These are phyloP conservation scores for Saturnispora silvae DNA, from an alignment of 805 yeast genomes.

Conservation along the genomic window DNA sequence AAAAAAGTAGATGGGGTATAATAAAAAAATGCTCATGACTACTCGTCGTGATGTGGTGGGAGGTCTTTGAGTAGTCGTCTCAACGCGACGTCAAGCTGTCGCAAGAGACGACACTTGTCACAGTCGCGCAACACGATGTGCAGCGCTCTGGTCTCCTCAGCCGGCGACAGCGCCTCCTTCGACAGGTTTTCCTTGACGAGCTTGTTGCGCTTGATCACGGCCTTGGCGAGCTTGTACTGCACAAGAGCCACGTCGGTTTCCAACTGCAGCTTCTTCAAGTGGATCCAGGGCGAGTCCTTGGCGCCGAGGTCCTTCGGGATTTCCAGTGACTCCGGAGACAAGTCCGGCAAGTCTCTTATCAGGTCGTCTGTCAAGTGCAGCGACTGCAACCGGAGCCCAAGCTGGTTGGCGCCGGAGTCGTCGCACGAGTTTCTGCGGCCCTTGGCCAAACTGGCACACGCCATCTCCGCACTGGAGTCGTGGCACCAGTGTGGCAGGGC, in stretches of 20 bases:
- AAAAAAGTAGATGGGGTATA: too few relatives aligned
- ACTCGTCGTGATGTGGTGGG: too few relatives aligned
- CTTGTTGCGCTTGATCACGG: conserved; percentile 18
- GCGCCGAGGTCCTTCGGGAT: conserved; percentile 6
- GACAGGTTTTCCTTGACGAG: conserved; percentile 20
- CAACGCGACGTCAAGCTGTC: too few relatives aligned
- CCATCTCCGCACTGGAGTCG: conserved; percentile 4
- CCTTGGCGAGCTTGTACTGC: conserved; percentile 21
- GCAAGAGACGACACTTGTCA: too few relatives aligned
- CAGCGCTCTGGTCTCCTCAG: too few relatives aligned
- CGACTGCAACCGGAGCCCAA: too few relatives aligned
- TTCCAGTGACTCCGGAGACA: too few relatives aligned
- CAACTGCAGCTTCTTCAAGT: conserved; percentile 20
- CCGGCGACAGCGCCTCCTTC: conserved; percentile 14
- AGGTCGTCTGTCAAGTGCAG: too few relatives aligned
- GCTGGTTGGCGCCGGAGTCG: background rate
- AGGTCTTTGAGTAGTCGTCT: too few relatives aligned
- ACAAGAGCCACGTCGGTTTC: conserved; percentile 19
- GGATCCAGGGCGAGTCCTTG: conserved; percentile 11
- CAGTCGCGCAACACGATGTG: too few relatives aligned
- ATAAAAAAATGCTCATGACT: too few relatives aligned
- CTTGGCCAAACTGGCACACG: conserved; percentile 2
- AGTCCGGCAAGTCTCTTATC: too few relatives aligned
- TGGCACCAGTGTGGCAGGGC: conserved; percentile 4
- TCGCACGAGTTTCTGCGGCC: conserved; percentile 1